phyloP scores from a whole-genome alignment of 805 yeast species.

The Saccharomycopsis oosterbeekiorum region DNA sequence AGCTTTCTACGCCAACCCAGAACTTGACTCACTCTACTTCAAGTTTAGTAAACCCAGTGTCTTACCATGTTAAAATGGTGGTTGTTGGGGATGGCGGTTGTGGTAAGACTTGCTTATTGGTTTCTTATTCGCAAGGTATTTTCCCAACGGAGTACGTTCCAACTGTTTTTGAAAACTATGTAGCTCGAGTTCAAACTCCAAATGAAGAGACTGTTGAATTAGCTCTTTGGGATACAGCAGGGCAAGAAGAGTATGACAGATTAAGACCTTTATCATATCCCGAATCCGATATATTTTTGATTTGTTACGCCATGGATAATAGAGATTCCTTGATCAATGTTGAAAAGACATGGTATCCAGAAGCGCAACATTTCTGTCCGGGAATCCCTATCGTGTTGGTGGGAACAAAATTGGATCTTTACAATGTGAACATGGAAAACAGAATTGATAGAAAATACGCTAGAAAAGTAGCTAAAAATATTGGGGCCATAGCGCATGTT shows the following conservation, averaged over 20 bases:
- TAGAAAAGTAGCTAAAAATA: slow-evolving; percentile 41
- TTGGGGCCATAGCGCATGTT: slow-evolving; percentile 63
- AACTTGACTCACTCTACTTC: neutral
- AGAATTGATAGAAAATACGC: slow-evolving; percentile 38
- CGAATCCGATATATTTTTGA: slow-evolving; percentile 62
- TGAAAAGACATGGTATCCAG: slow-evolving; percentile 81
- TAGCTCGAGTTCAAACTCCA: slow-evolving; percentile 41
- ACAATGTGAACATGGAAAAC: slow-evolving; percentile 17
- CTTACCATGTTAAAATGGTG: slow-evolving; percentile 47
- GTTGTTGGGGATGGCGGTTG: slow-evolving; percentile 88
- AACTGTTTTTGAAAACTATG: slow-evolving; percentile 73
- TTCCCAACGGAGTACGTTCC: slow-evolving; percentile 73
- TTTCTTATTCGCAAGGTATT: slow-evolving; percentile 54
- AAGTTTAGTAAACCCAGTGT: slow-evolving; percentile 20
- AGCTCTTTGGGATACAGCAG: slow-evolving; percentile 85
- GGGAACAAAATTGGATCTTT: slow-evolving; percentile 72
- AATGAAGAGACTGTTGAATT: slow-evolving; percentile 49
- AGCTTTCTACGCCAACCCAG: slow-evolving; percentile 3
- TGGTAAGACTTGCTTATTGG: slow-evolving; percentile 75
- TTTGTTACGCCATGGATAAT: slow-evolving; percentile 67
- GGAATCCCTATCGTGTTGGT: slow-evolving; percentile 67
- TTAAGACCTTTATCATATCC: slow-evolving; percentile 72
- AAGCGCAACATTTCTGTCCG: slow-evolving; percentile 73
- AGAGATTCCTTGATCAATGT: slow-evolving; percentile 59
- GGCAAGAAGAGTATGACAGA: slow-evolving; percentile 80